A percentile compares a stretch with the other conserved stretches of the same genome.
These are phyloP conservation scores for Metschnikowia peoriensis DNA, from an alignment of 805 yeast genomes.

Conservation along the genomic window DNA sequence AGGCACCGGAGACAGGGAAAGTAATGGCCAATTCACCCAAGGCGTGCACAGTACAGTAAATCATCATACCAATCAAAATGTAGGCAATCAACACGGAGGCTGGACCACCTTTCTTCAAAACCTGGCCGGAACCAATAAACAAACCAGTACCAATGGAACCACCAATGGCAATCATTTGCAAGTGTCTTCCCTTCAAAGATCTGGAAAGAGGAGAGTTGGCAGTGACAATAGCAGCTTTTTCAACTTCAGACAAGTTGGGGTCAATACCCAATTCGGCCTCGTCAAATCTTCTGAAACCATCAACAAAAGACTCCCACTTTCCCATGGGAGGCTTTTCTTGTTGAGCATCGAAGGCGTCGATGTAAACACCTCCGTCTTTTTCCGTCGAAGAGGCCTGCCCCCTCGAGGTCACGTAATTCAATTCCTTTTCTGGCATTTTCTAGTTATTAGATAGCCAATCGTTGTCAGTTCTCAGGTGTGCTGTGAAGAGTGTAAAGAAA, in stretches of 20 bases:
- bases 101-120: conserved; percentile 61
- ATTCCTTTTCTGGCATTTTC: conserved; percentile 41
- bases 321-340: conserved; percentile 16
- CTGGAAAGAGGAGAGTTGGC: conserved; percentile 59
- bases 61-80: conserved; percentile 54
- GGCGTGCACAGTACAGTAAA: conserved; percentile 59
- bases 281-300: conserved; percentile 33
- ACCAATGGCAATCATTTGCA: conserved; percentile 68
- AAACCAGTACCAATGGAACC: conserved; percentile 70
- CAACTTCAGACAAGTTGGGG: conserved; percentile 38
- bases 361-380: conserved; percentile 38
- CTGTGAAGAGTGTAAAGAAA: neutral
- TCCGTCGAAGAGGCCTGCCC: conserved; percentile 32
- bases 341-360: conserved; percentile 29
- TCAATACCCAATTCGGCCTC: conserved; percentile 42
- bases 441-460: neutral
- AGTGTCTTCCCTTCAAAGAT: conserved; percentile 54
- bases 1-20: conserved; percentile 33
- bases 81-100: conserved; percentile 59
- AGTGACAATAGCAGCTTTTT: conserved; percentile 46
- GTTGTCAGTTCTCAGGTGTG: neutral
- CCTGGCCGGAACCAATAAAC: conserved; percentile 60
- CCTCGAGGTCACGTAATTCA: conserved; percentile 38
- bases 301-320: conserved; percentile 23
- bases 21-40: conserved; percentile 64